Percentiles rank a stretch among this genome's conserved stretches.
These are phyloP conservation scores for Purpureocillium takamizusanense DNA, from an alignment of 2,329 filamentous ascomycete genomes.

Conservation along the genomic window DNA sequence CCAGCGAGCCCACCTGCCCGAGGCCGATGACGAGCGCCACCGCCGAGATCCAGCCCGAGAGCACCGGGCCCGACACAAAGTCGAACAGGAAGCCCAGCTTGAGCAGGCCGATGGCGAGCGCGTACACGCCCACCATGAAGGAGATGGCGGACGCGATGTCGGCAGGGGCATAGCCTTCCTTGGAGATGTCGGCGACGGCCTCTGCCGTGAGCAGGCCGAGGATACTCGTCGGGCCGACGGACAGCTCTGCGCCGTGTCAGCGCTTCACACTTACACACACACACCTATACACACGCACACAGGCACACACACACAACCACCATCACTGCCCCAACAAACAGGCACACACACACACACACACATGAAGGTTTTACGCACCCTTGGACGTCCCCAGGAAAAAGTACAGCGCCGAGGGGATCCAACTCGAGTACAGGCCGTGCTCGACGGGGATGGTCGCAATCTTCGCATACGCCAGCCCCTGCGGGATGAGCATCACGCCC, in stretches of 20 bases:
- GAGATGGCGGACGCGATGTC: slow-evolving; percentile 53
- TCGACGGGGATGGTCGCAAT: slow-evolving; percentile 53
- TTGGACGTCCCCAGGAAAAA: slow-evolving; percentile 55
- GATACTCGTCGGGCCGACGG: slow-evolving; percentile 54
- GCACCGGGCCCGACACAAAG: slow-evolving; percentile 55
- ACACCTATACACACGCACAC: too few species aligned
- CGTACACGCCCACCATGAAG: slow-evolving; percentile 54
- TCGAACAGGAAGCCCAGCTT: slow-evolving; percentile 58
- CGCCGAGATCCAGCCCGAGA: slow-evolving; percentile 57
- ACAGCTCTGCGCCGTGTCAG: slow-evolving; percentile 36
- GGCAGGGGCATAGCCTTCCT: slow-evolving; percentile 40
- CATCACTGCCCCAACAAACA: too few species aligned
- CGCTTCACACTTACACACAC: too few species aligned
- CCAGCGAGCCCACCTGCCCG: slow-evolving; percentile 53
- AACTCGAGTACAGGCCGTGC: slow-evolving; percentile 50
- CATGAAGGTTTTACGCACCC: slow-evolving; percentile 26
- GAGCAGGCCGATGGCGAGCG: slow-evolving; percentile 48
- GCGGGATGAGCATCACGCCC: slow-evolving; percentile 51
- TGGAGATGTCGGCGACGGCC: slow-evolving; percentile 42
- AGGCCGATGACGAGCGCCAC: slow-evolving; percentile 57
- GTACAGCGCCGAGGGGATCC: slow-evolving; percentile 48
- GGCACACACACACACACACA: too few species aligned
- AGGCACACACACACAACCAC: too few species aligned
- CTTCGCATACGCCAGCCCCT: slow-evolving; percentile 53
- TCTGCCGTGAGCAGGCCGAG: slow-evolving; percentile 55